Evolutionary conservation across 768 basidiomycete species (phyloP), one percentile per base, ranked within the genome.

Genomic region (Collybia nuda): DNA sequence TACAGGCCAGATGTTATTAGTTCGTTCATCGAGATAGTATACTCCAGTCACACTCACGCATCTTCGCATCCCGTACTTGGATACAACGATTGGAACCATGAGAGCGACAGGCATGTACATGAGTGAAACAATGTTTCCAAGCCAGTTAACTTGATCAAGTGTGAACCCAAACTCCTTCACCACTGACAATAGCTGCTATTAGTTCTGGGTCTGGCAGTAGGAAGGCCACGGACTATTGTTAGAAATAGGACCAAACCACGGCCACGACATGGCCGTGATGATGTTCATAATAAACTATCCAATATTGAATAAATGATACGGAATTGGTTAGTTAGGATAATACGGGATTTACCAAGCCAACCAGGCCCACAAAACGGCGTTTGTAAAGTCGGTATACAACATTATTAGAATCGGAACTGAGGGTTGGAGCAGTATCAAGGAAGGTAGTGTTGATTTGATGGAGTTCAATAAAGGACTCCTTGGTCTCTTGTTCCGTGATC

Each of bases 201-300:
- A n/a, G 48, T 8, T 39, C n/a, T 38, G 36, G 19, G 36, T 21
- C 6, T 29, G 40, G 42, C 23, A 23, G 29, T 14, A 23, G n/a
- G 15, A 6, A 9, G 19, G 37, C 29, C 24, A 53, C 74, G 38
- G 42, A 90, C 90, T 73, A 57, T 84, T 64, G 37, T 82, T 83
- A 0, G 90, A 73, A 47, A 94, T 92, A 2, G 91, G 88, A 3
- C 90, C 90, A 59, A 93, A 93, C 90, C 90, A 93, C 3, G 86
- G 78, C 80, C 82, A 84, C 6, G 77, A 68, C 84, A 88, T 81
- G 5, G 80, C 88, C 2, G 77, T 71, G 9, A 83, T 75, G 36
- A 85, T 62, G 47, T 83, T 86, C 26, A 92, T 67, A 24, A 86
- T 24, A 8, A 86, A 71, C 88, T 89, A 38, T 7, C 29, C 15